phyloP scores from a whole-genome alignment of 352 stramenopile genomes.

The Globisporangium emineosum region DNA sequence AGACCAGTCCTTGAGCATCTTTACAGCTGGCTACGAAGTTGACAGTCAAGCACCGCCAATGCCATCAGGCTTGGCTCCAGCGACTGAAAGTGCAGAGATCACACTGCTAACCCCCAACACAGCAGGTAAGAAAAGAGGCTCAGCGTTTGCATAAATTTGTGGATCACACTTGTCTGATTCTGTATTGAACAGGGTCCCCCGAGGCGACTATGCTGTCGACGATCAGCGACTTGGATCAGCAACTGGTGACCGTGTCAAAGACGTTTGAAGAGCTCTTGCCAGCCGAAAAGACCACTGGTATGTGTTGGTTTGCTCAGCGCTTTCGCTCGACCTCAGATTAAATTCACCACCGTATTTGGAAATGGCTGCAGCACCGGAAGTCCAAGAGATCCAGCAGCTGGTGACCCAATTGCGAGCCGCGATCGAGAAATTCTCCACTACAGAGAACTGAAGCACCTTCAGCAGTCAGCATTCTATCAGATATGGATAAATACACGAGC shows the following conservation, averaged over 20 bases:
- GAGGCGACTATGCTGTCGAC: constrained; percentile 14
- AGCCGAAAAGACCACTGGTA: constrained; percentile 14
- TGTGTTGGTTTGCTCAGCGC: constrained; percentile 3
- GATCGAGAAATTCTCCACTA: constrained; percentile 23
- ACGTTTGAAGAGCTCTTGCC: constrained; percentile 17
- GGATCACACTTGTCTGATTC: background rate
- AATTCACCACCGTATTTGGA: background rate
- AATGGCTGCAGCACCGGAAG: constrained; percentile 22
- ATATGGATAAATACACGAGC: background rate
- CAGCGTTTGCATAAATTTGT: background rate
- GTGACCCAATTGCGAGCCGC: constrained; percentile 29
- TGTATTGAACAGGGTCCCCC: background rate
- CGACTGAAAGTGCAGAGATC: background rate
- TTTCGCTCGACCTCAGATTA: background rate
- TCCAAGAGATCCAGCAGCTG: constrained; percentile 41
- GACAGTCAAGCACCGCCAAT: background rate
- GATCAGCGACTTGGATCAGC: constrained; percentile 29
- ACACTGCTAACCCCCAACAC: background rate
- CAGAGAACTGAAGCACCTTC: constrained; percentile 1
- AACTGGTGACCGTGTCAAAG: constrained; percentile 22
- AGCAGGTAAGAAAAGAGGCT: background rate
- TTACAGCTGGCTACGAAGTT: constrained; percentile 17
- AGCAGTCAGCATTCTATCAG: background rate
- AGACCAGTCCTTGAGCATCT: constrained; percentile 14
- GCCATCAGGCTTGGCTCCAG: background rate